phyloP scores from a whole-genome alignment of 2,329 filamentous ascomycete species.

The Graphiopsis chlorocephala region DNA sequence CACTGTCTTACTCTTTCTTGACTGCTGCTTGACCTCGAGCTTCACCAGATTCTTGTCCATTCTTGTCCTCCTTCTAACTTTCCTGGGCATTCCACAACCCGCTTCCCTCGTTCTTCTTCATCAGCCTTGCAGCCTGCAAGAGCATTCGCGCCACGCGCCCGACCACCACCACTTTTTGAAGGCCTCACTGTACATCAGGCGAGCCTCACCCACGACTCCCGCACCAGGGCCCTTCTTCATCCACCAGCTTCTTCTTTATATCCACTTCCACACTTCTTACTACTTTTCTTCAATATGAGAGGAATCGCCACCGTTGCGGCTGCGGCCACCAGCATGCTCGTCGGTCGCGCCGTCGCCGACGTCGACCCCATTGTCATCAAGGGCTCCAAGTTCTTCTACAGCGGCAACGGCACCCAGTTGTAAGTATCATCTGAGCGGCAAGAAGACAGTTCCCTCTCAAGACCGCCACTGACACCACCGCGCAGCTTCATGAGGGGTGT shows the following conservation, averaged over 20 bases:
- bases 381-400: slow-evolving; percentile 87
- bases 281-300: slow-evolving; percentile 49
- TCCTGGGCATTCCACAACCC: slow-evolving; percentile 14
- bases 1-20: background rate
- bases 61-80: slow-evolving; percentile 12
- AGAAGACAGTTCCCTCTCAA: background rate
- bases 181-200: slow-evolving; percentile 16
- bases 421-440: slow-evolving; percentile 35
- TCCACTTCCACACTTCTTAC: slow-evolving; percentile 8
- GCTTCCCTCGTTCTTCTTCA: slow-evolving; percentile 22
- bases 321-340: slow-evolving; percentile 38
- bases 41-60: slow-evolving; percentile 14
- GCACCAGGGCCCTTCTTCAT: slow-evolving; percentile 9
- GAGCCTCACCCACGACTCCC: slow-evolving; percentile 12
- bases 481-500: slow-evolving; percentile 80
- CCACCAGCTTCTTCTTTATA: background rate
- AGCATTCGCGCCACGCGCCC: slow-evolving; percentile 6
- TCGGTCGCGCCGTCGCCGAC: slow-evolving; percentile 48
- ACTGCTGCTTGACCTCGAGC: slow-evolving; percentile 10
- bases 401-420: slow-evolving; percentile 74
- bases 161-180: slow-evolving; percentile 12
- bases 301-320: slow-evolving; percentile 50
- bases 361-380: slow-evolving; percentile 68
- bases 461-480: slow-evolving; percentile 12
- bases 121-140: slow-evolving; percentile 15